Evolutionary conservation across 306 rosid genomes (phyloP).

Genomic region (Luffa acutangula): DNA sequence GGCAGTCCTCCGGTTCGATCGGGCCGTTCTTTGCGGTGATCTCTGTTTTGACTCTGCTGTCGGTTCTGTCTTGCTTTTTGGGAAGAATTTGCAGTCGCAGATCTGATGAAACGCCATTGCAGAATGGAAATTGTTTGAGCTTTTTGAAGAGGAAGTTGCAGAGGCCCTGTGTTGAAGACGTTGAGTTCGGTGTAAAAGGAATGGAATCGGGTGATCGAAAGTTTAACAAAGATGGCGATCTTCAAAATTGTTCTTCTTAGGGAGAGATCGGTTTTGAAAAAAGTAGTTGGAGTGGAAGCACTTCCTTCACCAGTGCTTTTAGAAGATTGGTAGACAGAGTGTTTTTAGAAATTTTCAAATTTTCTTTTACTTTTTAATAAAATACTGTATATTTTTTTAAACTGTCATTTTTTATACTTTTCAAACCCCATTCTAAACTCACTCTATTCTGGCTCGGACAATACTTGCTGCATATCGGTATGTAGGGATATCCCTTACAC

Average conservation of each 20-base stretch:
- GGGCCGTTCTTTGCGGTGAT: slow-evolving; percentile 65
- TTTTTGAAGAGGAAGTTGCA: slow-evolving; percentile 32
- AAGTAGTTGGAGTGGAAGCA: no score
- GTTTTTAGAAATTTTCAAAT: no score
- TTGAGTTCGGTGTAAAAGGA: slow-evolving; percentile 26
- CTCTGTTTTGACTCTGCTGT: slow-evolving; percentile 32
- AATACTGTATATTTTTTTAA: no score
- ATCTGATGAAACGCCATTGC: slow-evolving; percentile 27
- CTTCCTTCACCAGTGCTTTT: no score
- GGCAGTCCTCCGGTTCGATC: slow-evolving; percentile 53
- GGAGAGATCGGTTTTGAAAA: no score
- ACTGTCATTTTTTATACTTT: no score
- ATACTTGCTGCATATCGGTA: no score
- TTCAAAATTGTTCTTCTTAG: not conserved
- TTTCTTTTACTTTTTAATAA: no score
- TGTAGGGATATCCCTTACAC: no score
- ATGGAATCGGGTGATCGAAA: slow-evolving; percentile 25
- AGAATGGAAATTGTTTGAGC: slow-evolving; percentile 26
- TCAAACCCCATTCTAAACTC: no score
- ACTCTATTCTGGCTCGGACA: no score
- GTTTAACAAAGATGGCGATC: not conserved
- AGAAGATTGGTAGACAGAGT: no score
- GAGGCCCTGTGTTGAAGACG: slow-evolving; percentile 14
- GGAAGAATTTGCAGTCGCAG: slow-evolving; percentile 26
- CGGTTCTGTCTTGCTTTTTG: slow-evolving; percentile 49